These are phyloP conservation scores for Grosmannia huntii DNA, from an alignment of 2,329 filamentous ascomycete genomes.

Conservation along the genomic window DNA sequence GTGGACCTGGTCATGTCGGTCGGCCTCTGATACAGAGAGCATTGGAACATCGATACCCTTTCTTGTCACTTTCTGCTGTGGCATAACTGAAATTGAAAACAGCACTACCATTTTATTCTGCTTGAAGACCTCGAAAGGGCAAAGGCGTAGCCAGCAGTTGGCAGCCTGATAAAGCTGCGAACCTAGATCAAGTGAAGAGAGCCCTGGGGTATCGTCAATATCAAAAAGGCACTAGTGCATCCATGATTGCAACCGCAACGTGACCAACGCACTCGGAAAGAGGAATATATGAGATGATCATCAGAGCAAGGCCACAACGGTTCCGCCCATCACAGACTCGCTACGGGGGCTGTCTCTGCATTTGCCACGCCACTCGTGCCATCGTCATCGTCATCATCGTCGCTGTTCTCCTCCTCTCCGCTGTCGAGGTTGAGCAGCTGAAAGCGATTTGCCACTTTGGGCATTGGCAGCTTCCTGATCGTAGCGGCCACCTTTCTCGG, in stretches of 20 bases:
- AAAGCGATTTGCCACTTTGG: slow-evolving; percentile 47
- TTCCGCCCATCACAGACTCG: not conserved
- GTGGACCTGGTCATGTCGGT: not conserved
- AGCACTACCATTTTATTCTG: no score
- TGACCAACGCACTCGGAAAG: no score
- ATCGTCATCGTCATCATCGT: slow-evolving; percentile 16
- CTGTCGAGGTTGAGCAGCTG: slow-evolving; percentile 41
- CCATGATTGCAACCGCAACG: no score
- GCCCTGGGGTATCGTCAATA: slow-evolving; percentile 12
- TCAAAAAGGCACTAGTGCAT: not conserved
- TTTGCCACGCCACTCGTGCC: not conserved
- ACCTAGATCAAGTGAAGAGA: not conserved
- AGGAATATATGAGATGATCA: no score
- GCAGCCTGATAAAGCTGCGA: not conserved
- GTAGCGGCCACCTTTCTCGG: not conserved
- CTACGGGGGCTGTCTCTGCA: no score
- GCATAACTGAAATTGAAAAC: not conserved
- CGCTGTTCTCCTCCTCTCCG: slow-evolving; percentile 20
- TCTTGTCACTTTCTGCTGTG: not conserved
- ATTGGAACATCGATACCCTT: not conserved
- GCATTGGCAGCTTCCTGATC: slow-evolving; percentile 15
- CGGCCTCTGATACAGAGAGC: not conserved
- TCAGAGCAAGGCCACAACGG: not conserved
- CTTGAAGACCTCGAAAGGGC: not conserved
- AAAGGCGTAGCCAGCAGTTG: not conserved